Conservation (phyloP, 2,329 filamentous ascomycete species). For the Sphaerulina vaccinii region DNA sequence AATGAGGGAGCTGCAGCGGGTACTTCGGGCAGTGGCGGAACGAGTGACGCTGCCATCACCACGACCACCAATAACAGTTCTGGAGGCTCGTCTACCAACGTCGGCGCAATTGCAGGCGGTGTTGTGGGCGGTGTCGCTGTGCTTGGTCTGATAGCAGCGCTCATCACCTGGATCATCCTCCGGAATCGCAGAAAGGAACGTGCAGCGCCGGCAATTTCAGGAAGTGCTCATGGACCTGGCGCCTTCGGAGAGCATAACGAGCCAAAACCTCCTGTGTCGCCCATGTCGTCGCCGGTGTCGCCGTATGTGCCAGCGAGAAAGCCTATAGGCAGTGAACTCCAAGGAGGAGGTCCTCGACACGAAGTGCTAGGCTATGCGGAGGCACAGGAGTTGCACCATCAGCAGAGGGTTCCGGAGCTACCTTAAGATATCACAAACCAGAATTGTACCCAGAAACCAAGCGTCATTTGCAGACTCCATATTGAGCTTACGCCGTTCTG, state of each 20-base stretch:
- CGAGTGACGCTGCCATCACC: not conserved
- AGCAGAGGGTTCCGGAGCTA: constrained; percentile 6
- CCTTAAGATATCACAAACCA: constrained; percentile 3
- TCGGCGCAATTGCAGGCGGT: constrained; percentile 7
- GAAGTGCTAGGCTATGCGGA: constrained; percentile 8
- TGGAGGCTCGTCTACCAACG: constrained; percentile 2
- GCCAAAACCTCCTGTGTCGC: not conserved
- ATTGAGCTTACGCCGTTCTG: too few species aligned
- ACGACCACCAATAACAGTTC: not conserved
- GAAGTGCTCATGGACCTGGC: not conserved
- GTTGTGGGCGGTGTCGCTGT: constrained; percentile 9
- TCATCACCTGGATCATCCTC: constrained; percentile 12
- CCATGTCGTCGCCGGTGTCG: not conserved
- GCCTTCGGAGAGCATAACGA: not conserved
- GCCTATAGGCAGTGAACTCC: constrained; percentile 1
- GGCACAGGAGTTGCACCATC: constrained; percentile 3
- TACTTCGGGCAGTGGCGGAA: not conserved
- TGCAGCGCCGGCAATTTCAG: not conserved
- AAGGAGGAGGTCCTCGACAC: not conserved
- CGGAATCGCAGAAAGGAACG: constrained; percentile 10
- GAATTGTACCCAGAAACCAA: too few species aligned
- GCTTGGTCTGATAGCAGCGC: constrained; percentile 9
- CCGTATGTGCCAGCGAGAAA: not conserved
- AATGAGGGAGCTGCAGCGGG: not conserved
- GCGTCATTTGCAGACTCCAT: too few species aligned